These are phyloP conservation scores for Mortierella sp. DNA, from an alignment of 371 early-diverging fungal genomes.

Conservation along the genomic window DNA sequence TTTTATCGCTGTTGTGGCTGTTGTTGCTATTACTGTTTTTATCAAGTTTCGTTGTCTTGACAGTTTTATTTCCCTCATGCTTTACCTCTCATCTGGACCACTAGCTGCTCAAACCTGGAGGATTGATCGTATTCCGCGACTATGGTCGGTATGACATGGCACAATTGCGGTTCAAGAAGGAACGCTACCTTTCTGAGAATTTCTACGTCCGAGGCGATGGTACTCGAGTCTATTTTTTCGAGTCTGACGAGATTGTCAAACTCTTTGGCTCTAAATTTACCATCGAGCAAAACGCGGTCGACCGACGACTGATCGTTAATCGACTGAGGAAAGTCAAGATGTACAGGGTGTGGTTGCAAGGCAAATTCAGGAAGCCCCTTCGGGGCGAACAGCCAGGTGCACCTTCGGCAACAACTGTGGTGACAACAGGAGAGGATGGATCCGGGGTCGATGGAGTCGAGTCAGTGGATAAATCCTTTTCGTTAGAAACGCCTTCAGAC, in stretches of 20 bases:
- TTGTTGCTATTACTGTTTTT: not conserved
- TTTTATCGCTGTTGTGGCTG: constrained; percentile 83
- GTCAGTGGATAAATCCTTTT: constrained; percentile 7
- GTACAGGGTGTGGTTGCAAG: constrained; percentile 98
- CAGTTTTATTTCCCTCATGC: not conserved
- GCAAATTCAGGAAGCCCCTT: constrained; percentile 86
- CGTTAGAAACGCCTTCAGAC: constrained; percentile 21
- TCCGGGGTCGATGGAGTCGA: constrained; percentile 2
- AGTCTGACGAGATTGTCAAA: constrained; percentile 62
- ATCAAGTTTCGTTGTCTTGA: not conserved
- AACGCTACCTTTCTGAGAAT: constrained; percentile 80
- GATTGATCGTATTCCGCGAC: constrained; percentile 85
- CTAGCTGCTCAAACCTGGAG: constrained; percentile 78
- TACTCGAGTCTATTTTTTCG: constrained; percentile 74
- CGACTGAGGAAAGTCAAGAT: constrained; percentile 93
- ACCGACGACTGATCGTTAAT: constrained; percentile 96
- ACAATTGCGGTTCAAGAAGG: constrained; percentile 84
- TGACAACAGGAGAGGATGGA: constrained; percentile 11
- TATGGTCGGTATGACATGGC: constrained; percentile 92
- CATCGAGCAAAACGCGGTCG: constrained; percentile 90
- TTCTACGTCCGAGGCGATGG: constrained; percentile 94
- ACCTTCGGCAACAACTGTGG: constrained; percentile 40
- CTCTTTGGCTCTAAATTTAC: constrained; percentile 68
- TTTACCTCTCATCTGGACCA: not conserved
- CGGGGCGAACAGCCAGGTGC: constrained; percentile 26